Base-by-base conservation (phyloP, 1,284 basidiomycete species). In the Rhodotorula sp. region DNA sequence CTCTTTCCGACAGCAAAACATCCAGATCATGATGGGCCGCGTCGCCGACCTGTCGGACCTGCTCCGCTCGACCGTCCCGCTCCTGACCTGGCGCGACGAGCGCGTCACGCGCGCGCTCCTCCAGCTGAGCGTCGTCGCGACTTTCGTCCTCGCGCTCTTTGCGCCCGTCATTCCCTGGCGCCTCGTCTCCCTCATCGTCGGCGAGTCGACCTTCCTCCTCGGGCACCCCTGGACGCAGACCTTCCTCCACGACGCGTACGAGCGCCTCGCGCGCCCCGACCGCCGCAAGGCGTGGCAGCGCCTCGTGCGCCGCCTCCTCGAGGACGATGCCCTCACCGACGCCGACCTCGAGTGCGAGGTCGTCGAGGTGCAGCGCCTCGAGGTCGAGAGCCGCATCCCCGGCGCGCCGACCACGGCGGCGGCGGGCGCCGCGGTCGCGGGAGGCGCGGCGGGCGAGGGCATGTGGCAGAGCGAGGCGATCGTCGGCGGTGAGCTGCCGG, bases 21-120 rank as follows among this genome's bases (percentile, higher is more conserved):
- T 79, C 50, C 78, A 79, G 60, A 76, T 74, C 69, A 74, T 78
- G 66, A 79, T 79, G 78, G 78, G 78, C 23, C 70, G 74, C 17
- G 67, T 78, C 42, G 72, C 77, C 16, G 74, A 74, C 66, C 42
- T 74, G n/a, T 71, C 75, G 1, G 78, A 79, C 66, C 52, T 68
- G 49, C 69, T 72, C 13, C 72, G 77, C 7, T 63, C 72, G 27
- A 44, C 74, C 25, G 71, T 76, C 16, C 77, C 78, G 8, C 74
- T 70, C 67, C 61, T 79, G 23, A 74, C 78, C 60, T 79, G 78
- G 78, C 74, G 68, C 4, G 61, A 72, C 61, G 63, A 64, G 12
- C 64, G 72, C n/a, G 54, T 69, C n/a, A 74, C 76, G 1, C 68
- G 72, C 41, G 71, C 75, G 19, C 64, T 78, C 34, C 70, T 78